These are phyloP conservation scores for Aspergillus sparsus DNA, from an alignment of 495 filamentous ascomycete species.

Conservation along the genomic window DNA sequence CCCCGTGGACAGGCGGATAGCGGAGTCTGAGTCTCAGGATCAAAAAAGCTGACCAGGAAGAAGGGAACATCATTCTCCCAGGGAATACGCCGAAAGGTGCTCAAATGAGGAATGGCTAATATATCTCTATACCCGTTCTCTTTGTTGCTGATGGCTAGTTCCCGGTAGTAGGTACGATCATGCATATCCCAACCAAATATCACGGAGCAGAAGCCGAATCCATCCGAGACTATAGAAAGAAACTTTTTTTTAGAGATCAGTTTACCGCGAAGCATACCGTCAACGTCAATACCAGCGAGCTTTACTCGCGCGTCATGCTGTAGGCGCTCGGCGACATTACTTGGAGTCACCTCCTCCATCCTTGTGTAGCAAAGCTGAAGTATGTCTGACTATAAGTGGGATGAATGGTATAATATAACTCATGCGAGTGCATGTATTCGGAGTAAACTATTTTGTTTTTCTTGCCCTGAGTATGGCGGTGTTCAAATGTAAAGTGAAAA, in stretches of 20 bases:
- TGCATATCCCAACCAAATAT: constrained; percentile 99
- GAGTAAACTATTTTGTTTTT: too few species aligned
- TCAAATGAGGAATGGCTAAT: constrained; percentile 78
- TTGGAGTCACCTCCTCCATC: too few species aligned
- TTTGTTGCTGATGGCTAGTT: constrained; percentile 86
- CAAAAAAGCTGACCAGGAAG: constrained; percentile 86
- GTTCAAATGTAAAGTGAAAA: too few species aligned
- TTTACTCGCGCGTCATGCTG: constrained; percentile 82
- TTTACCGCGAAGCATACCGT: constrained; percentile 89
- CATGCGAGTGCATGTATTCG: too few species aligned
- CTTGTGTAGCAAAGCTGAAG: too few species aligned
- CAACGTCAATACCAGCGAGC: constrained; percentile 87
- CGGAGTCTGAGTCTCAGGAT: constrained; percentile 54
- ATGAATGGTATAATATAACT: too few species aligned
- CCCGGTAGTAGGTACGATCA: constrained; percentile 81
- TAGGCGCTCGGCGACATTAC: constrained; percentile 61
- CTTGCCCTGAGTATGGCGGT: too few species aligned
- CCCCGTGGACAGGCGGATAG: constrained; percentile 83
- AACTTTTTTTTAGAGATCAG: constrained; percentile 97
- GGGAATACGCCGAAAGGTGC: constrained; percentile 83
- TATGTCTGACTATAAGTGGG: too few species aligned
- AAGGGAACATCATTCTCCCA: constrained; percentile 95
- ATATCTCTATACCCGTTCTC: constrained; percentile 92
- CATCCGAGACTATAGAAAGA: constrained; percentile 74
- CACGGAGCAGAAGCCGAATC: constrained; percentile 96